Conservation (phyloP, 495 filamentous ascomycete genomes). For the Podospora pseudopauciseta region DNA sequence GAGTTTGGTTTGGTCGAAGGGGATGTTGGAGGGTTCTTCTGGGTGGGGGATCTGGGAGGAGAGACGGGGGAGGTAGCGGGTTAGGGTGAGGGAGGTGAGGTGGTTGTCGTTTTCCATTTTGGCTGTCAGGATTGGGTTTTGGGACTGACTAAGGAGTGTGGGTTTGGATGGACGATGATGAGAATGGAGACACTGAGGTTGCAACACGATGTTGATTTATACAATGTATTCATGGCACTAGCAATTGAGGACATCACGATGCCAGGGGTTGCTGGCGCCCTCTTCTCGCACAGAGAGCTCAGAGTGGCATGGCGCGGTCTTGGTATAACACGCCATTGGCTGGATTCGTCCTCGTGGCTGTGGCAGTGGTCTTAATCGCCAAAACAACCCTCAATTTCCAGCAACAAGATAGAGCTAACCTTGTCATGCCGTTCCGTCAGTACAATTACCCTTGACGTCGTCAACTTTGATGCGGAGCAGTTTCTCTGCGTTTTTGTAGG, state of each 20-base stretch:
- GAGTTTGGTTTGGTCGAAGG: not conserved
- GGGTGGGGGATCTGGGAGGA: not conserved
- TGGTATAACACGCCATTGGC: not conserved
- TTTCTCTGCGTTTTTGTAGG: constrained; percentile 52
- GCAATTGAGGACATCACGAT: not conserved
- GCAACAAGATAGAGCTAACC: too few relatives aligned
- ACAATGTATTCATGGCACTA: not conserved
- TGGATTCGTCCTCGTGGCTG: not conserved
- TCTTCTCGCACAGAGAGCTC: not conserved
- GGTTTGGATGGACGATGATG: not conserved
- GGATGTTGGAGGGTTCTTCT: not conserved
- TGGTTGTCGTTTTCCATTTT: not conserved
- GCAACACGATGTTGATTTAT: not conserved
- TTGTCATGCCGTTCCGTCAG: not conserved
- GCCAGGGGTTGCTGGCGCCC: not conserved
- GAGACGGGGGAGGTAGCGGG: not conserved
- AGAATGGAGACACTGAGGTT: not conserved
- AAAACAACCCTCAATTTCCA: not conserved
- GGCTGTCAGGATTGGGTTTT: not conserved
- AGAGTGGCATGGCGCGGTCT: not conserved
- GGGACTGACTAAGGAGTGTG: not conserved
- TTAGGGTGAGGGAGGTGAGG: not conserved
- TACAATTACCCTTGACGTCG: not conserved
- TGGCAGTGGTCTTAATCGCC: not conserved
- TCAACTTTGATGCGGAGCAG: constrained; percentile 37